Percentiles rank a stretch among this genome's conserved stretches.
Evolutionary conservation across 345 rosid species (phyloP).

Genomic region (Lepidium sativum): DNA sequence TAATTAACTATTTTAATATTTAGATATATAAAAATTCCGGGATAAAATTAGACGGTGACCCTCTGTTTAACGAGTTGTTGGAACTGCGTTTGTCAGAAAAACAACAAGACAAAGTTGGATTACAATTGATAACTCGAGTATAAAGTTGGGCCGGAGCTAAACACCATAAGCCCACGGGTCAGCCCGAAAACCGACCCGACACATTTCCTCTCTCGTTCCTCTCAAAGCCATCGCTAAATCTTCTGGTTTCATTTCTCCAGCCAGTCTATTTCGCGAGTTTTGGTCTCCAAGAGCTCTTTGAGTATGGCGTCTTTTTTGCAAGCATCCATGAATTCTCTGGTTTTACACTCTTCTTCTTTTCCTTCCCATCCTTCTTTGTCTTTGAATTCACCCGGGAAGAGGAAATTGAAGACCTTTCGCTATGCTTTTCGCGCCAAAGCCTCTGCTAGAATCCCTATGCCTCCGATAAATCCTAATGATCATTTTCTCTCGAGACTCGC

Average conservation of each 20-base stretch:
- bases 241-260: conserved; percentile 10
- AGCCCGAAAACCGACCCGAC: conserved; percentile 10
- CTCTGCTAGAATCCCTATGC: conserved; percentile 53
- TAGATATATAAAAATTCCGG: no score
- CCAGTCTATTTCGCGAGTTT: conserved; percentile 22
- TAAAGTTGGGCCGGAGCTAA: background rate
- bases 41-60: no score
- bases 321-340: conserved; percentile 33
- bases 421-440: conserved; percentile 29
- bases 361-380: conserved; percentile 16
- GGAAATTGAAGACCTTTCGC: conserved; percentile 24
- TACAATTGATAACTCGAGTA: no score
- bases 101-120: no score
- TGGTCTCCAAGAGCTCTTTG: background rate
- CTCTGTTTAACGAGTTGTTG: no score
- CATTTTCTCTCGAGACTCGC: conserved; percentile 61
- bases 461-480: conserved; percentile 72
- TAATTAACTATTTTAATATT: no score
- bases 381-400: conserved; percentile 25
- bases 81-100: no score
- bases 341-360: conserved; percentile 23
- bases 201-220: background rate
- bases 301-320: conserved; percentile 48
- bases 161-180: background rate
- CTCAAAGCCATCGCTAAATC: conserved; percentile 8